A percentile compares a stretch with the other conserved stretches of the same genome.
These are phyloP conservation scores for Zoysia pacifica DNA, from an alignment of 176 grass and related monocot genomes.

Conservation along the genomic window DNA sequence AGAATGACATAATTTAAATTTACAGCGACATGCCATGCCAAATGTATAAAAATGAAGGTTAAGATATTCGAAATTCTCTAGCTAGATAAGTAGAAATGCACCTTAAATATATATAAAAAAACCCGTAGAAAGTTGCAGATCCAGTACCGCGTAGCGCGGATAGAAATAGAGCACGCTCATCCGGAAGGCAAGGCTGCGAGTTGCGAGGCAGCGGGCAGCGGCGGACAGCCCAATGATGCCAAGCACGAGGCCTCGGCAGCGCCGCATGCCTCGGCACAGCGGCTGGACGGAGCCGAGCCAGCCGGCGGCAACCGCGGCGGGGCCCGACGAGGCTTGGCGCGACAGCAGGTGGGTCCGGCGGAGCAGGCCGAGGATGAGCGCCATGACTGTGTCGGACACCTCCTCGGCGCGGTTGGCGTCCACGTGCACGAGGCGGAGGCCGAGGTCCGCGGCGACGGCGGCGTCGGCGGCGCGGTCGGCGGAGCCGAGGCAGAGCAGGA, in stretches of 20 bases:
- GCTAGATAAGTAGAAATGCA: neutral
- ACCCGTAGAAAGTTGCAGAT: constrained; percentile 29
- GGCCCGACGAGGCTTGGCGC: constrained; percentile 62
- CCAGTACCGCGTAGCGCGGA: constrained; percentile 59
- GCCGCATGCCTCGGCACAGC: constrained; percentile 81
- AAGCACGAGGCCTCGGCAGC: constrained; percentile 90
- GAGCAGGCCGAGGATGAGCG: constrained; percentile 80
- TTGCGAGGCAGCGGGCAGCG: constrained; percentile 79
- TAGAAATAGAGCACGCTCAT: constrained; percentile 98
- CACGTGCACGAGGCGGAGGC: constrained; percentile 77
- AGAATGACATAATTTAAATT: neutral
- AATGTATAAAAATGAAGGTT: neutral
- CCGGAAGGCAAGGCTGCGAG: constrained; percentile 88
- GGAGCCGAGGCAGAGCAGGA: constrained; percentile 89
- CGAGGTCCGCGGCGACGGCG: constrained; percentile 71
- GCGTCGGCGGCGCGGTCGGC: constrained; percentile 82
- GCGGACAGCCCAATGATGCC: constrained; percentile 84
- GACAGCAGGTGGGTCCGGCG: constrained; percentile 84
- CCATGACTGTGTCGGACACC: constrained; percentile 97
- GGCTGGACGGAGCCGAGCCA: constrained; percentile 82
- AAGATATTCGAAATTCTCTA: neutral
- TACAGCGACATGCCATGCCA: neutral
- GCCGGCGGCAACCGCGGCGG: constrained; percentile 55
- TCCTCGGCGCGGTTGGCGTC: constrained; percentile 87
- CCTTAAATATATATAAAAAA: no score